Evolutionary conservation across 2,329 filamentous ascomycete genomes (phyloP).

Genomic region (Monosporascus ibericus): DNA sequence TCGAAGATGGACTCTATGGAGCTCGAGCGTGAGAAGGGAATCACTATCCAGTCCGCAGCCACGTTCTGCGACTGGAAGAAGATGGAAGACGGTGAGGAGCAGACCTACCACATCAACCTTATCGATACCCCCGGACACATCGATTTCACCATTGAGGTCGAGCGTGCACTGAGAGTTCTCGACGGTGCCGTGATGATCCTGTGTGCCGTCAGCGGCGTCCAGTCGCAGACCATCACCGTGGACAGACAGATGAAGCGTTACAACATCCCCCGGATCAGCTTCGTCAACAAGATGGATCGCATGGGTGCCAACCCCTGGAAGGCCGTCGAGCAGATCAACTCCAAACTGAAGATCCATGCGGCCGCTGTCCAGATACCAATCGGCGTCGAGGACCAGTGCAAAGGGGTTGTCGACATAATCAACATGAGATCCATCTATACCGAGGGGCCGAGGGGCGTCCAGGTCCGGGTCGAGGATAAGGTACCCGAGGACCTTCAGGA

Average conservation of each 20-base stretch:
- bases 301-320: conserved; percentile 99
- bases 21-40: conserved; percentile 94
- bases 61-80: conserved; percentile 98
- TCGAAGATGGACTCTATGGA: conserved; percentile 99
- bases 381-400: conserved; percentile 83
- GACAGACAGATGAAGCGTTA: conserved; percentile 98
- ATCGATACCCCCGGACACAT: conserved; percentile 99
- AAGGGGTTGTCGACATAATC: conserved; percentile 88
- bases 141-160: conserved; percentile 98
- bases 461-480: conserved; percentile 68
- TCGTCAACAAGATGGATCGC: conserved; percentile 99
- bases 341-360: conserved; percentile 87
- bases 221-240: conserved; percentile 96
- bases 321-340: conserved; percentile 94
- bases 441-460: conserved; percentile 75
- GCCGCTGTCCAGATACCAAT: conserved; percentile 94
- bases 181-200: conserved; percentile 98
- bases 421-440: conserved; percentile 92
- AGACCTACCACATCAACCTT: conserved; percentile 95
- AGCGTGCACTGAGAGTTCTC: conserved; percentile 86
- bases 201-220: conserved; percentile 93
- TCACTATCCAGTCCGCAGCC: conserved; percentile 96
- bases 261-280: conserved; percentile 90
- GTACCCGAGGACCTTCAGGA: conserved; percentile 74
- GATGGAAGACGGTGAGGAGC: conserved; percentile 73